Base-by-base conservation (phyloP, 1,139 yeast genomes). In the Kurtzmaniella natalensis region DNA sequence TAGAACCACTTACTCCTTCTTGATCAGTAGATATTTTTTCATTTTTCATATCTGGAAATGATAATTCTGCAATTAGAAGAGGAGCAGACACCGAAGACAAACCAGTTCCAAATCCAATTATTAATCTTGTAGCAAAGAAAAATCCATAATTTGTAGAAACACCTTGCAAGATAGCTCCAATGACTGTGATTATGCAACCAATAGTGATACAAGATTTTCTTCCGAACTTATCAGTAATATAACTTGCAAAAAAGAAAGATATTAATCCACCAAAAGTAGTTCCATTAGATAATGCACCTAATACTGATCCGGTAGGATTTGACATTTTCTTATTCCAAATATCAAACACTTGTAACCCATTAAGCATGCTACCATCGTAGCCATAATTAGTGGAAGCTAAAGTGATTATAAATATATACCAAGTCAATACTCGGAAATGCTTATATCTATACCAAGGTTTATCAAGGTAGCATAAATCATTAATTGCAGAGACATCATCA, bases 351-450 rank as follows among this genome's bases (percentile, higher is more conserved):
- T 72, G 78, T 36, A 75, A 56, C 29, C 76, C 76, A 44, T 73
- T 74, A 52, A 73, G 51, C 57, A 73, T 55, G 4, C 73, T 64
- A 28, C 76, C 74, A 51, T 74, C 80, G 41, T 61, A 74, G 18
- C 80, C 79, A 30, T 61, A 65, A 42, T 65, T 69, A 21, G 76
- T 66, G 17, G 75, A 64, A 9, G 74, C 55, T 24, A 72, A 48
- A 23, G 74, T 57, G 22, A 70, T 58, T 23, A 67, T 47, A 15
- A 70, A 51, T 14, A 72, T 46, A 15, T 61, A 42, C 20, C 56
- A 34, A 41, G 68, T 66, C 38, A 73, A 57, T 26, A 44, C 40
- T 5, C 58, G 41, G 32, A 73, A 49, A 39, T 71, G 66, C 8
- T 60, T 52, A 24, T 59, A 58, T 17, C 41, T 44, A 34, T 40